A percentile compares a stretch with the other conserved stretches of the same genome.
Conservation (phyloP, 108 stramenopile genomes). For the Pseudonitzschia delicatissima region DNA sequence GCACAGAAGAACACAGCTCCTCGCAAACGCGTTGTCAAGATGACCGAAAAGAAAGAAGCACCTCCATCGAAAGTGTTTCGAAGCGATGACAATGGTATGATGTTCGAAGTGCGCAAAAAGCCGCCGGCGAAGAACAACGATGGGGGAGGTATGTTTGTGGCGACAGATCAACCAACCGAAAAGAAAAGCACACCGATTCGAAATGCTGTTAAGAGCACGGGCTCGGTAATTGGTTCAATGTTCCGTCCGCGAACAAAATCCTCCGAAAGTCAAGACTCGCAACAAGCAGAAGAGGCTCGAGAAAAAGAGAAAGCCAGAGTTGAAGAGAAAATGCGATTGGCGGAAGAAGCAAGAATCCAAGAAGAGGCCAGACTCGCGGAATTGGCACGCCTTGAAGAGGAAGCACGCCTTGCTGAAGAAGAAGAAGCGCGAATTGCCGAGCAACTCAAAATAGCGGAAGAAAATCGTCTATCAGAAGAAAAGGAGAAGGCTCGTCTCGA, state of each 20-base stretch:
- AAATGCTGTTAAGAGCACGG: background rate
- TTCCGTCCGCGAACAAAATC: background rate
- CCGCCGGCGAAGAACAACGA: background rate
- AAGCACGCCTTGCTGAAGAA: background rate
- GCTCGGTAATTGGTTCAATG: constrained; percentile 1
- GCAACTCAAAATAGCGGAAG: background rate
- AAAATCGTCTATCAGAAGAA: background rate
- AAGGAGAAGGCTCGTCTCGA: background rate
- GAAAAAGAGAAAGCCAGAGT: constrained; percentile 3
- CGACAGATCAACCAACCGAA: background rate
- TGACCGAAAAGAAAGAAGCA: background rate
- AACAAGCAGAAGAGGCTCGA: background rate
- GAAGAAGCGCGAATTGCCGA: background rate
- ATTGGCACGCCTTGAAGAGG: background rate
- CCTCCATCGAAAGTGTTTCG: background rate
- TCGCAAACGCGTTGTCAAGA: background rate
- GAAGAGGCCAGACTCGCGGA: constrained; percentile 1
- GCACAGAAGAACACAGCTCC: background rate
- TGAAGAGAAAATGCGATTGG: background rate
- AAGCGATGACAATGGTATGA: constrained; percentile 7
- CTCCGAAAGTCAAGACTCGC: background rate
- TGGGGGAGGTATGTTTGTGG: background rate
- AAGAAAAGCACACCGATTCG: background rate
- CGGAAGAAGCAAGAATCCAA: background rate
- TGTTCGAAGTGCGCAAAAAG: background rate